Conservation (phyloP, 805 yeast genomes). For the Starmerella vaccinii region DNA sequence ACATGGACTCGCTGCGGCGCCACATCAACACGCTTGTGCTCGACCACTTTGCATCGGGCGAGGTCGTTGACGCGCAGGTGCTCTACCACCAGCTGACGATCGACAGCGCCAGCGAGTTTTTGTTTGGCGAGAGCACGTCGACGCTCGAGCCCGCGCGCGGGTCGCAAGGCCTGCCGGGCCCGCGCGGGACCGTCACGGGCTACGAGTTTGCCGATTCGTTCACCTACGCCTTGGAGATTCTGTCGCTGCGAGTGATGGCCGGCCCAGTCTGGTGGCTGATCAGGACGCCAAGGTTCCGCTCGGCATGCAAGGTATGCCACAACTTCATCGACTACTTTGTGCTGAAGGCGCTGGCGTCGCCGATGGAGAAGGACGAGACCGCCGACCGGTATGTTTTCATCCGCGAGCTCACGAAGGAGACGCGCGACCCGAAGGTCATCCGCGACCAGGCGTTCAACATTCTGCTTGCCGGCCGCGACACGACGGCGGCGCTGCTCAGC, state of each 20-base stretch:
- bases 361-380: conserved; percentile 28
- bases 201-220: conserved; percentile 26
- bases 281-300: conserved; percentile 30
- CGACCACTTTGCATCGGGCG: conserved; percentile 17
- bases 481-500: conserved; percentile 44
- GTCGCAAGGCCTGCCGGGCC: conserved; percentile 18
- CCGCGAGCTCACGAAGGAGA: conserved; percentile 40
- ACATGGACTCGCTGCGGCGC: conserved; percentile 22
- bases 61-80: conserved; percentile 24
- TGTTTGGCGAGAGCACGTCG: conserved; percentile 26
- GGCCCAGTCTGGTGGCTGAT: conserved; percentile 24
- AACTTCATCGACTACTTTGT: conserved; percentile 36
- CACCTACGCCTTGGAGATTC: conserved; percentile 19
- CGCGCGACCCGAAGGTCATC: conserved; percentile 39
- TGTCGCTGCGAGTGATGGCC: conserved; percentile 23
- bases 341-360: conserved; percentile 29
- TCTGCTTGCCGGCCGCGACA: conserved; percentile 46
- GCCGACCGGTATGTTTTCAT: conserved; percentile 39
- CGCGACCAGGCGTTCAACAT: conserved; percentile 45
- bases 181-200: conserved; percentile 22
- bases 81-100: conserved; percentile 24
- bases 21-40: conserved; percentile 24
- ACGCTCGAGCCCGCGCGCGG: conserved; percentile 20
- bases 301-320: conserved; percentile 31
- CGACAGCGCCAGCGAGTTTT: conserved; percentile 28